Base-by-base conservation (phyloP, 805 yeast species). In the Torulaspora microellipsoides region DNA sequence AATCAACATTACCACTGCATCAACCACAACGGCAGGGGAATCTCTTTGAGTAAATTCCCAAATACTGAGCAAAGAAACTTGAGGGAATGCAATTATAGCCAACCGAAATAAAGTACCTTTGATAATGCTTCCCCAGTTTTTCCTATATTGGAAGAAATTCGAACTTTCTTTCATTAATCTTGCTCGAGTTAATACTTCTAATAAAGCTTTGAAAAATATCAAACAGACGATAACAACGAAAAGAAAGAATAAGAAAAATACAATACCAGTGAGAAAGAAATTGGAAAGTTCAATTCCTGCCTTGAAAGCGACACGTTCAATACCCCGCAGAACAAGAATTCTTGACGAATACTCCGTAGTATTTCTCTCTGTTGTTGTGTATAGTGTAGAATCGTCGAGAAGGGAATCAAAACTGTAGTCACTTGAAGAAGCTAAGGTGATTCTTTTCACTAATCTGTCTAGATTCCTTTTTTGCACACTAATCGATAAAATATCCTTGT, bases 31-130 rank as follows among this genome's bases (percentile, higher is more conserved):
- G 9, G 95, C 99, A 0, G 83, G 80, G 3, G 96, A 86, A 59
- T 89, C 96, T 43, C 80, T 75, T 49, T 76, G 80, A 7, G 89
- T 82, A 45, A 91, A 80, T 69, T 93, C 93, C 96, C 97, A 93
- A 46, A 91, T 69, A 53, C 91, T 81, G 53, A 93, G 65, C 8
- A 91, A 72, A 3, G 85, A 75, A 34, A 93, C 66, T 65, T 91
- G 96, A 8, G 98, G 95, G 68, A 87, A 85, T 0, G 95, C 88
- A 50, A 93, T 76, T 38, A 85, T 72, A 45, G 86, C 77, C 57
- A 90, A 73, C 61, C 99, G 77, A 72, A 83, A 93, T 46, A 93
- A 65, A 7, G 93, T 78, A 38, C 99, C 99, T 65, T 90, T 91
- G 58, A 86, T 80, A 56, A 88, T 78, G n/a, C 77, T 72, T 15